These are phyloP conservation scores for Aegilops sharonensis DNA, from an alignment of 176 grass and related monocot genomes.

Conservation along the genomic window DNA sequence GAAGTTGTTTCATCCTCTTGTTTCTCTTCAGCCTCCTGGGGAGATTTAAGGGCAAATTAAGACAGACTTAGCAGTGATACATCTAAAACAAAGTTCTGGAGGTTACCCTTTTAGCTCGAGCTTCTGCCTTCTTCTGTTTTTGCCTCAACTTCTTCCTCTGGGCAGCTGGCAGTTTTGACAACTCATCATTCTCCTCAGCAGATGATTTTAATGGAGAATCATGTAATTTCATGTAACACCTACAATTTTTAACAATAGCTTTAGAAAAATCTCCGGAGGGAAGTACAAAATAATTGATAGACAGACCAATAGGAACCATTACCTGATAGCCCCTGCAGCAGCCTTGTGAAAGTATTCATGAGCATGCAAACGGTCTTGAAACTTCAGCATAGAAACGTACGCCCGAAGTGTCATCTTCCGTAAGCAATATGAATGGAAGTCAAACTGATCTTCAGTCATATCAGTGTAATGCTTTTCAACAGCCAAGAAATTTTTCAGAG, in stretches of 20 bases:
- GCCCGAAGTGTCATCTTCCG: slow-evolving; percentile 97
- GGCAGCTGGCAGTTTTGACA: slow-evolving; percentile 87
- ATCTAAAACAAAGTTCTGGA: slow-evolving; percentile 15
- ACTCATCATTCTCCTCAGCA: slow-evolving; percentile 74
- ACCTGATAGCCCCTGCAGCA: slow-evolving; percentile 94
- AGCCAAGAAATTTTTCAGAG: slow-evolving; percentile 91
- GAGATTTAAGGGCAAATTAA: slow-evolving; percentile 32
- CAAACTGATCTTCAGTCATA: slow-evolving; percentile 99
- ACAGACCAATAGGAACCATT: slow-evolving; percentile 21
- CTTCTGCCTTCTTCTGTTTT: slow-evolving; percentile 98
- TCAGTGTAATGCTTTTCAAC: slow-evolving; percentile 96
- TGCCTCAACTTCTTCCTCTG: slow-evolving; percentile 98
- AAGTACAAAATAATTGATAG: slow-evolving; percentile 21
- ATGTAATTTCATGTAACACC: slow-evolving; percentile 96
- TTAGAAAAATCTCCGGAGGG: slow-evolving; percentile 27
- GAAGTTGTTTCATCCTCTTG: slow-evolving; percentile 70
- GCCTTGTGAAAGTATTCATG: slow-evolving; percentile 99
- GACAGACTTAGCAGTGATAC: slow-evolving; percentile 4
- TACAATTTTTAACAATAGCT: slow-evolving; percentile 26
- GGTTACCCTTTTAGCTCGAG: slow-evolving; percentile 95
- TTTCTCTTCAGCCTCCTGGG: slow-evolving; percentile 96
- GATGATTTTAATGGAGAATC: slow-evolving; percentile 85
- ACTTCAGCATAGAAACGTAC: slow-evolving; percentile 97
- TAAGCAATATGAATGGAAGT: slow-evolving; percentile 98
- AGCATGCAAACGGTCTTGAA: slow-evolving; percentile 92